Conservation (phyloP, 805 yeast genomes). For the Huiozyma sinensis region DNA sequence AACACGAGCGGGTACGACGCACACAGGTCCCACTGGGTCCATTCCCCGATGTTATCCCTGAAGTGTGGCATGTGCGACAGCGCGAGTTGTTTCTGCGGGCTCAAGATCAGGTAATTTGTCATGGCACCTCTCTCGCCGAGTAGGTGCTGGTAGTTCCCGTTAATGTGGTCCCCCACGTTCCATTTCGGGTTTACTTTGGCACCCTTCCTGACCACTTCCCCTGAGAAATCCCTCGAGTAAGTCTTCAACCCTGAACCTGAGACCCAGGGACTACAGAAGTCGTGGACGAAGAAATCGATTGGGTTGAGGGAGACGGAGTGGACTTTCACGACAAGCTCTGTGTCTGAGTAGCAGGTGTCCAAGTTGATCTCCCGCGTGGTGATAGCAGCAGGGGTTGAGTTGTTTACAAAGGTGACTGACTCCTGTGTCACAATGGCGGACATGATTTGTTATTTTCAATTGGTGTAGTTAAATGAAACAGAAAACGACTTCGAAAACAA, state of each 20-base stretch:
- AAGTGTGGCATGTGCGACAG: conserved; percentile 25
- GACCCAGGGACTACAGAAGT: conserved; percentile 6
- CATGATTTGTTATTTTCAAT: background rate
- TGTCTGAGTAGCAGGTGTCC: conserved; percentile 13
- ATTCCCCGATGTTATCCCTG: conserved; percentile 2
- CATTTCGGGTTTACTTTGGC: conserved; percentile 8
- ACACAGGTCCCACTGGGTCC: conserved; percentile 13
- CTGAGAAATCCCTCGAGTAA: conserved; percentile 22
- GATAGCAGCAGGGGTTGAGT: conserved; percentile 12
- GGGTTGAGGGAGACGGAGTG: conserved; percentile 27
- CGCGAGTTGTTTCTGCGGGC: conserved; percentile 23
- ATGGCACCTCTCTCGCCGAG: conserved; percentile 32
- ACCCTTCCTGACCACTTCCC: conserved; percentile 22
- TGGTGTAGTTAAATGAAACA: too few species aligned
- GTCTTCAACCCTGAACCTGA: conserved; percentile 11
- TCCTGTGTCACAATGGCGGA: conserved; percentile 8
- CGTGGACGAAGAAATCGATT: conserved; percentile 15
- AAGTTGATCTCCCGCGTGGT: conserved; percentile 16
- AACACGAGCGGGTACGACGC: conserved; percentile 56
- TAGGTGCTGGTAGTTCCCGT: conserved; percentile 16
- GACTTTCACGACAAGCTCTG: conserved; percentile 21
- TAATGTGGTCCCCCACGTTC: conserved; percentile 21
- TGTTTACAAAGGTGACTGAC: conserved; percentile 17
- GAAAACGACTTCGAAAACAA: too few species aligned
- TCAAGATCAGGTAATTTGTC: conserved; percentile 36